These are phyloP conservation scores for Phytophthora melonis DNA, from an alignment of 352 stramenopile genomes.

Conservation along the genomic window DNA sequence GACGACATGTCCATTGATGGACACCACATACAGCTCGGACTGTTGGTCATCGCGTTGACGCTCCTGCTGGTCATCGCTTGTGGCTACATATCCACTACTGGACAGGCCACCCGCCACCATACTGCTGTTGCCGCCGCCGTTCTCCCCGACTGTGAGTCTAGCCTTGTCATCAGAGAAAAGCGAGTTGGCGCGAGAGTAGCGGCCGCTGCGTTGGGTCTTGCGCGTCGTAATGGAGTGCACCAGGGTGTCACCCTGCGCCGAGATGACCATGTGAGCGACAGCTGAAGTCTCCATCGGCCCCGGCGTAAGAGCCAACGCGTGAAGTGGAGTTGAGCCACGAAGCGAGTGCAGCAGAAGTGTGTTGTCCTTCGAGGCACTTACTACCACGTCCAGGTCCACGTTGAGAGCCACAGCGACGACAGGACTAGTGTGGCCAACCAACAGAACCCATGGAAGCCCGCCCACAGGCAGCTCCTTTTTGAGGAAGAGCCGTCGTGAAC, in stretches of 20 bases:
- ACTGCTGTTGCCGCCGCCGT: slow-evolving; percentile 38
- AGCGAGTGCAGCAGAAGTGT: slow-evolving; percentile 82
- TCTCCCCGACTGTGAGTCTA: slow-evolving; percentile 43
- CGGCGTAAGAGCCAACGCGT: slow-evolving; percentile 69
- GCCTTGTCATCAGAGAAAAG: slow-evolving; percentile 60
- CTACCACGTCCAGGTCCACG: slow-evolving; percentile 84
- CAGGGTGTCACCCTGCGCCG: slow-evolving; percentile 70
- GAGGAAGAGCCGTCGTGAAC: slow-evolving; percentile 84
- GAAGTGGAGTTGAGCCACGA: slow-evolving; percentile 74
- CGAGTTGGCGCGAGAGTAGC: slow-evolving; percentile 48
- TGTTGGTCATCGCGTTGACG: slow-evolving; percentile 50
- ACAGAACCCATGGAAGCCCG: slow-evolving; percentile 79
- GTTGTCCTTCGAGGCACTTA: slow-evolving; percentile 83
- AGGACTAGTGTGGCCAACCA: slow-evolving; percentile 80
- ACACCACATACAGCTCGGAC: slow-evolving; percentile 82
- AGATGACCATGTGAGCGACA: slow-evolving; percentile 82
- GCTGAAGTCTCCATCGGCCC: slow-evolving; percentile 55
- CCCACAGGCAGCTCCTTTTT: slow-evolving; percentile 88
- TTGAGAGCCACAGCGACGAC: slow-evolving; percentile 85
- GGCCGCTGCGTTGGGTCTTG: slow-evolving; percentile 41
- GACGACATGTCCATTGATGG: slow-evolving; percentile 84
- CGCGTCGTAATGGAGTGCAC: slow-evolving; percentile 72
- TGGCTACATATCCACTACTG: slow-evolving; percentile 45
- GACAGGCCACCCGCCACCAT: slow-evolving; percentile 49
- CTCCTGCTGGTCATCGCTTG: slow-evolving; percentile 33